phyloP scores from a whole-genome alignment of 805 yeast genomes.

The Candida maris region DNA sequence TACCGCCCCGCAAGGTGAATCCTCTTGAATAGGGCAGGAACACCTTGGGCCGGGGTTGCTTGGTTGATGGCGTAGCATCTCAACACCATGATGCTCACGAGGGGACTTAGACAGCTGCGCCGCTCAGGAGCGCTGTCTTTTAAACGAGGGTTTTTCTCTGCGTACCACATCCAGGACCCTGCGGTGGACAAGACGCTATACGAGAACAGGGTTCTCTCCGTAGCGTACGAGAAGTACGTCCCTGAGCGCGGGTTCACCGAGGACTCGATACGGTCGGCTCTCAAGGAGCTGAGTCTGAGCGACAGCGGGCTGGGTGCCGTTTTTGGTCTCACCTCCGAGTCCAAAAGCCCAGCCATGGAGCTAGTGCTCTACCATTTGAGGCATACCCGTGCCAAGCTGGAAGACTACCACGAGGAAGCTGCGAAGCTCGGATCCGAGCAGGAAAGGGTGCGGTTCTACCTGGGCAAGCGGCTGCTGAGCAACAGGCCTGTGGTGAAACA shows the following conservation, averaged over 20 bases:
- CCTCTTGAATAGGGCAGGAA: no score
- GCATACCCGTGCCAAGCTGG: slow-evolving; percentile 37
- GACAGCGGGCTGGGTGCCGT: slow-evolving; percentile 41
- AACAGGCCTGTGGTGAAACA: slow-evolving; percentile 46
- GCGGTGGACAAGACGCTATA: slow-evolving; percentile 28
- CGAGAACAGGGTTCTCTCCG: slow-evolving; percentile 36
- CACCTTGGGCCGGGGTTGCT: no score
- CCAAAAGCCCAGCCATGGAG: slow-evolving; percentile 36
- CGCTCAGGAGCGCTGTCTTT: slow-evolving; percentile 3
- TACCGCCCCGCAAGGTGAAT: no score
- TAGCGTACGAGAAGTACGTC: slow-evolving; percentile 32
- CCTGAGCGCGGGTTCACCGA: slow-evolving; percentile 45
- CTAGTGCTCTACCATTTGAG: slow-evolving; percentile 46
- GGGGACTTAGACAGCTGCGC: background rate
- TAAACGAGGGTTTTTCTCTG: slow-evolving; percentile 34
- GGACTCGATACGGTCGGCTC: slow-evolving; percentile 41
- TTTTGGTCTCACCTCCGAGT: slow-evolving; percentile 32
- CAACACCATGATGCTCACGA: no score
- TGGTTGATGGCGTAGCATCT: no score
- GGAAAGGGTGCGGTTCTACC: slow-evolving; percentile 27
- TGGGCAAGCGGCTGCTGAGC: slow-evolving; percentile 45
- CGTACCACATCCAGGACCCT: slow-evolving; percentile 37
- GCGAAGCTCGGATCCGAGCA: slow-evolving; percentile 17
- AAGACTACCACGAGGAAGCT: slow-evolving; percentile 27
- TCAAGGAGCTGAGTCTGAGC: slow-evolving; percentile 36